Conservation (phyloP, 352 stramenopile species). For the Phytophthora sp. region DNA sequence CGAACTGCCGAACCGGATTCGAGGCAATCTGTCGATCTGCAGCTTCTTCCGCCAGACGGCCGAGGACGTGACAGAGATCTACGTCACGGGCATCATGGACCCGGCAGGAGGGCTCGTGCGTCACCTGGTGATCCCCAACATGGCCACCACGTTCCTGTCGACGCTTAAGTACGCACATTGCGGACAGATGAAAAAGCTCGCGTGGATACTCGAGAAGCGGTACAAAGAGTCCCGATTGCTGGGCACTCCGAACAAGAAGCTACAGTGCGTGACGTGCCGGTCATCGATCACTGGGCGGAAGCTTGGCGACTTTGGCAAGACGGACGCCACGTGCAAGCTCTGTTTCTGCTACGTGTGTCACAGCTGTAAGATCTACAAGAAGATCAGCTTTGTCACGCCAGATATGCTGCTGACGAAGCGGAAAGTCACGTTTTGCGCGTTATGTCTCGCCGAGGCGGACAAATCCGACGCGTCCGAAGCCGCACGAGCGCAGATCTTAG, state of each 20-base stretch:
- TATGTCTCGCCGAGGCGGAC: constrained; percentile 32
- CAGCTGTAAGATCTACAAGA: constrained; percentile 43
- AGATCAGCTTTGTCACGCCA: constrained; percentile 44
- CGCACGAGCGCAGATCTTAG: constrained; percentile 32
- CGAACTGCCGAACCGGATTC: constrained; percentile 25
- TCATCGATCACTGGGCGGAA: constrained; percentile 26
- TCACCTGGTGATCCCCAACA: constrained; percentile 28
- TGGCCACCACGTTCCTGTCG: constrained; percentile 28
- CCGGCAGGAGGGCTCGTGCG: constrained; percentile 32
- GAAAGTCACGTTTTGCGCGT: constrained; percentile 42
- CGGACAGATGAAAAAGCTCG: constrained; percentile 47
- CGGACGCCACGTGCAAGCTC: constrained; percentile 38
- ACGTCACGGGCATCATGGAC: constrained; percentile 42
- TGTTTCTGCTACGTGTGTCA: constrained; percentile 41
- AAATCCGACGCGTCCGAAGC: constrained; percentile 30
- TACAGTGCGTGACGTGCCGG: constrained; percentile 34
- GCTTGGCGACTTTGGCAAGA: constrained; percentile 36
- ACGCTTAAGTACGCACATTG: constrained; percentile 34
- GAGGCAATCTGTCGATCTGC: constrained; percentile 35
- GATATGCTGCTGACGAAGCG: constrained; percentile 28
- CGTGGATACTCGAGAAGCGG: constrained; percentile 40
- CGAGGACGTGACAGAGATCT: constrained; percentile 23
- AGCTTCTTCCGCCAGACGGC: constrained; percentile 33
- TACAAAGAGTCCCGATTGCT: constrained; percentile 33
- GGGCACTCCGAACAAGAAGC: constrained; percentile 25